These are phyloP conservation scores for Gelatoporia subvermispora DNA, from an alignment of 768 basidiomycete species.

Conservation along the genomic window DNA sequence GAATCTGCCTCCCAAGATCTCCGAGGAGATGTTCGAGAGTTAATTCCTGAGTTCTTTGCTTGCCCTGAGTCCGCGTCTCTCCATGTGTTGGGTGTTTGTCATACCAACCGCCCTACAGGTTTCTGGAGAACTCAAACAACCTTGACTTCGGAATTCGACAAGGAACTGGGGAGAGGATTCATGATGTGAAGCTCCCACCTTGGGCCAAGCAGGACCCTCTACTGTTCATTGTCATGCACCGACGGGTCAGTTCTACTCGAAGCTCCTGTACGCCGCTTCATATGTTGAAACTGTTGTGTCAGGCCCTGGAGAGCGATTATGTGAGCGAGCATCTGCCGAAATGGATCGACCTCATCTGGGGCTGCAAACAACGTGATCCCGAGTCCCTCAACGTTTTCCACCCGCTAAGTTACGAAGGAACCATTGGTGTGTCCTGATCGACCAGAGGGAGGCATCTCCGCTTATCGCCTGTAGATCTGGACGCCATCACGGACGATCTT, in stretches of 20 bases:
- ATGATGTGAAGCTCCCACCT: constrained; percentile 83
- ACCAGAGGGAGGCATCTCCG: neutral
- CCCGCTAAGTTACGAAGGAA: constrained; percentile 89
- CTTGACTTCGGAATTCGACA: constrained; percentile 77
- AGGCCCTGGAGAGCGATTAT: constrained; percentile 86
- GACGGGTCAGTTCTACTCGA: constrained; percentile 43
- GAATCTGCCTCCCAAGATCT: constrained; percentile 81
- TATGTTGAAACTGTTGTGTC: neutral
- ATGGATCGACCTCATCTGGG: constrained; percentile 97
- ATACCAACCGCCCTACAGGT: constrained; percentile 39
- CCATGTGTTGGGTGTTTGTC: neutral
- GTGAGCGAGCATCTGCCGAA: constrained; percentile 79
- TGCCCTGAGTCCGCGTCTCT: constrained; percentile 61
- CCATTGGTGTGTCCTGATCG: constrained; percentile 50
- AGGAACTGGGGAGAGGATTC: constrained; percentile 71
- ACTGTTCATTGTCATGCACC: constrained; percentile 74
- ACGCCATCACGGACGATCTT: constrained; percentile 77
- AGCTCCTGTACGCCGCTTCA: neutral
- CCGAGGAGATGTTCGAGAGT: constrained; percentile 88
- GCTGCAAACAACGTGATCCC: constrained; percentile 75
- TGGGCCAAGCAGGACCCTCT: constrained; percentile 87
- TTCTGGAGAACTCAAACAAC: constrained; percentile 74
- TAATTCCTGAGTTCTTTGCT: constrained; percentile 87
- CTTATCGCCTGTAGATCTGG: constrained; percentile 54
- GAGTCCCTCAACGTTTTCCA: constrained; percentile 83